phyloP scores from a whole-genome alignment of 768 basidiomycete genomes.

The Boletus subparvulus region DNA sequence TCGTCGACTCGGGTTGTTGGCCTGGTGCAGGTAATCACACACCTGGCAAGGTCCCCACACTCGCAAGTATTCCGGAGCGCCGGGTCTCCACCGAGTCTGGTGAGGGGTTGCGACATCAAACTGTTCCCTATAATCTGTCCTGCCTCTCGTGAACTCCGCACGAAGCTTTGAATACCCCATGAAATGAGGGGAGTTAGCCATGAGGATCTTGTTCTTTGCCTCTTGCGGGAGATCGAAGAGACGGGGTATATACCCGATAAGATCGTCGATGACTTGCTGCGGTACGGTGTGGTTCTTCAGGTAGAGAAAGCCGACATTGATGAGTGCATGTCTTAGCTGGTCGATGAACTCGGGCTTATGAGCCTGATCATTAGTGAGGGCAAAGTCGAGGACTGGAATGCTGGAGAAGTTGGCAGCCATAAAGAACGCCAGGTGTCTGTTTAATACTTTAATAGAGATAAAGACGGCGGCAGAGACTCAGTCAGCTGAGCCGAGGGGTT shows the following conservation, averaged over 20 bases:
- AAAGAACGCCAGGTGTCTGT: neutral
- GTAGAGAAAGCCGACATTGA: conserved; percentile 83
- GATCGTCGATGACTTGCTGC: conserved; percentile 42
- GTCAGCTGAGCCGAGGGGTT: no score
- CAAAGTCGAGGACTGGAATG: conserved; percentile 71
- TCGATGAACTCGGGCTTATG: conserved; percentile 55
- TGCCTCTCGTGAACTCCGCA: conserved; percentile 72
- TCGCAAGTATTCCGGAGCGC: conserved; percentile 63
- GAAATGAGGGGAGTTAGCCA: conserved; percentile 77
- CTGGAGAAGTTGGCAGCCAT: conserved; percentile 52
- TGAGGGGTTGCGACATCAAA: conserved; percentile 77
- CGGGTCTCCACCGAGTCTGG: conserved; percentile 56
- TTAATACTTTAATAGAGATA: neutral
- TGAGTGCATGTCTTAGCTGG: conserved; percentile 67
- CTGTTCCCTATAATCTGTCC: conserved; percentile 73
- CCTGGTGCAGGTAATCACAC: conserved; percentile 7
- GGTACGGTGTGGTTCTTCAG: conserved; percentile 64
- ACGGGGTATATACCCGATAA: conserved; percentile 61
- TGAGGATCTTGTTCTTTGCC: conserved; percentile 63
- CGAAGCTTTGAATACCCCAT: conserved; percentile 74
- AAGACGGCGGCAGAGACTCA: neutral
- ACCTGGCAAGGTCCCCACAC: conserved; percentile 81
- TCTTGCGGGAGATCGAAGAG: conserved; percentile 70
- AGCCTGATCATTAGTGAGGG: conserved; percentile 41
- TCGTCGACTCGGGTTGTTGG: neutral